Evolutionary conservation across 495 filamentous ascomycete species (phyloP), one percentile per base, ranked within the genome.

Genomic region (Talaromyces liani): DNA sequence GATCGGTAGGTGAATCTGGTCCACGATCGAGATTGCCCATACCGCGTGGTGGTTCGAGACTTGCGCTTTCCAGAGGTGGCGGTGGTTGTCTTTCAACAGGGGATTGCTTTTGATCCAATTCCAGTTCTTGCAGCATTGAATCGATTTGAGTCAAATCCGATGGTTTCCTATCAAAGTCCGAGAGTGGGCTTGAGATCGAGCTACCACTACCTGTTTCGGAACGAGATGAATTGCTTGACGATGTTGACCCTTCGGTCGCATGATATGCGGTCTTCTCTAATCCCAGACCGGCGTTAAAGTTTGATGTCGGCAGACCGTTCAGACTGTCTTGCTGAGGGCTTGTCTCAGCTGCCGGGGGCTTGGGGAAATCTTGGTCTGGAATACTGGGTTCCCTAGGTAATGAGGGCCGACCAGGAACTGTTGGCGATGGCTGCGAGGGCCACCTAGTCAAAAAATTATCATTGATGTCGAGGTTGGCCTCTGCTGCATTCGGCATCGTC

Each of bases 131-230:
- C 12, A 78, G 71, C 54, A 81, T 65, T 9, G 75, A 69, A 1
- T 72, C 68, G 0, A 79, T 67, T 20, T 72, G 75, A 47, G 69
- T 66, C 5, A 69, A 67, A 63, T 80, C 73, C 0, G 70, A 67
- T 3, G 71, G 65, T 54, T 77, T 77, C 10, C 74, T 75, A n/a
- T 63, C 64, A 54, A 65, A 63, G 29, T 81, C 76, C 6, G 78
- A 80, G 14, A 74, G 77, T 18, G 79, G 70, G 55, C 79, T 95
- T 4, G 90, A 91, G 60, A 85, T 80, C 3, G 90, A 91, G 67
- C 88, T 93, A 2, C 85, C 80, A 71, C 86, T 88, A 63, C 86
- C 85, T 0, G 77, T 77, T 8, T 85, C 81, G 20, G 88, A 90
- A 24, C 78, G 84, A 1, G 78, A 82, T 6, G 89, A 92, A n/a